These are phyloP conservation scores for Pichia manshurica DNA, from an alignment of 805 yeast species.

Conservation along the genomic window DNA sequence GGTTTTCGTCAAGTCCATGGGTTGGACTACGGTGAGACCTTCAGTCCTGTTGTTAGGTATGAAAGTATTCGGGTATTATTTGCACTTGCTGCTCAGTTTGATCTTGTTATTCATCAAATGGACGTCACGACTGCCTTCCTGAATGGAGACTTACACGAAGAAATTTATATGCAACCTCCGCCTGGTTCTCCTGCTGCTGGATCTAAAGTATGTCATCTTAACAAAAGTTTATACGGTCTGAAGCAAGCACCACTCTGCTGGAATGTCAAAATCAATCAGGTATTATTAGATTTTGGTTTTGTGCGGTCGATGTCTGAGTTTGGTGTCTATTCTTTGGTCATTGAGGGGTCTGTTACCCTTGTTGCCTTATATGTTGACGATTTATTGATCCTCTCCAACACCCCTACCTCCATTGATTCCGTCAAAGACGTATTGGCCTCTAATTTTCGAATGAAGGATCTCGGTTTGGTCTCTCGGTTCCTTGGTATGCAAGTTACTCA, in stretches of 20 bases:
- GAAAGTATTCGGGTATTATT: conserved; percentile 9
- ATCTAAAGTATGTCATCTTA: background rate
- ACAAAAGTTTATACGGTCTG: conserved; percentile 5
- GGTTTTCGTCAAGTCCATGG: conserved; percentile 7
- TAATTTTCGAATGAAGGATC: background rate
- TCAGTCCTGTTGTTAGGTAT: conserved; percentile 5
- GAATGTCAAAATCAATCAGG: background rate
- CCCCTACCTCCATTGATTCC: background rate
- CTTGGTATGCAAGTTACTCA: conserved; percentile 6
- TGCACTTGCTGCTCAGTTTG: conserved; percentile 8
- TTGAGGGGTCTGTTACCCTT: background rate
- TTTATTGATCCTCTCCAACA: background rate
- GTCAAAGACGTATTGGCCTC: background rate
- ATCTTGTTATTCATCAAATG: conserved; percentile 14
- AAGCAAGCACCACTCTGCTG: conserved; percentile 3
- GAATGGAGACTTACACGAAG: conserved; percentile 11
- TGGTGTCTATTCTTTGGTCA: background rate
- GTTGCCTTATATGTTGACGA: conserved; percentile 7
- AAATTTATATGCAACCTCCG: conserved; percentile 8
- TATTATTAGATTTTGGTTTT: background rate
- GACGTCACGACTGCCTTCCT: conserved; percentile 16
- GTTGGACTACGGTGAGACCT: conserved; percentile 2
- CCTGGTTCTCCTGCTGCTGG: background rate
- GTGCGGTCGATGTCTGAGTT: background rate
- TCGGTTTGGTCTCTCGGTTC: background rate